A percentile compares a stretch with the other conserved stretches of the same genome.
Evolutionary conservation across 2,329 filamentous ascomycete species (phyloP).

Genomic region (Fusarium globosum): DNA sequence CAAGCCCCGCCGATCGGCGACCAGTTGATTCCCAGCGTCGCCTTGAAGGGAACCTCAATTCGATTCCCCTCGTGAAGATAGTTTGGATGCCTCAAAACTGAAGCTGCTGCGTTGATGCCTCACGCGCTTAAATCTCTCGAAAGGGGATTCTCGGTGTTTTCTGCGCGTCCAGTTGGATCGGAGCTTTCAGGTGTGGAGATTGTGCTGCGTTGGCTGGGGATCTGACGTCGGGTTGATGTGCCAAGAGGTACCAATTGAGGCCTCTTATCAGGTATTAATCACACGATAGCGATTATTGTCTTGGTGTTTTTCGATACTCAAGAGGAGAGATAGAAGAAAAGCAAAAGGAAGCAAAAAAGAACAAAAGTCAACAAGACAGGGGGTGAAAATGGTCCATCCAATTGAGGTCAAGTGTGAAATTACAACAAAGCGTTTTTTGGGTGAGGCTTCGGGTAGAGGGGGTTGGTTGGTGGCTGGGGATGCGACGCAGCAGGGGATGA

Average conservation of each 20-base stretch:
- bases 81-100: constrained; percentile 8
- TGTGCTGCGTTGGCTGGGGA: constrained; percentile 22
- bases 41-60: constrained; percentile 13
- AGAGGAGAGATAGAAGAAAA: neutral
- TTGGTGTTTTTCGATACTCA: neutral
- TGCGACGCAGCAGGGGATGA: constrained; percentile 10
- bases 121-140: constrained; percentile 10
- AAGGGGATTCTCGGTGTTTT: neutral
- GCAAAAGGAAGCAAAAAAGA: constrained; percentile 5
- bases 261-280: constrained; percentile 3
- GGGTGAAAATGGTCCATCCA: constrained; percentile 11
- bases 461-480: constrained; percentile 40
- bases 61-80: neutral
- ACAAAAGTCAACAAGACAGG: constrained; percentile 10
- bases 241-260: constrained; percentile 8
- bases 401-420: constrained; percentile 20
- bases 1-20: constrained; percentile 31
- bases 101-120: constrained; percentile 27
- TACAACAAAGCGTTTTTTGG: constrained; percentile 16
- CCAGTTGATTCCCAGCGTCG: constrained; percentile 33
- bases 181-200: constrained; percentile 26
- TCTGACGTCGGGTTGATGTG: constrained; percentile 26
- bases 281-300: neutral
- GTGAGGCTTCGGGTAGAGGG: constrained; percentile 30
- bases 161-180: constrained; percentile 15